These are phyloP conservation scores for Cichorium intybus DNA, from an alignment of 140 eudicot genomes.

Conservation along the genomic window DNA sequence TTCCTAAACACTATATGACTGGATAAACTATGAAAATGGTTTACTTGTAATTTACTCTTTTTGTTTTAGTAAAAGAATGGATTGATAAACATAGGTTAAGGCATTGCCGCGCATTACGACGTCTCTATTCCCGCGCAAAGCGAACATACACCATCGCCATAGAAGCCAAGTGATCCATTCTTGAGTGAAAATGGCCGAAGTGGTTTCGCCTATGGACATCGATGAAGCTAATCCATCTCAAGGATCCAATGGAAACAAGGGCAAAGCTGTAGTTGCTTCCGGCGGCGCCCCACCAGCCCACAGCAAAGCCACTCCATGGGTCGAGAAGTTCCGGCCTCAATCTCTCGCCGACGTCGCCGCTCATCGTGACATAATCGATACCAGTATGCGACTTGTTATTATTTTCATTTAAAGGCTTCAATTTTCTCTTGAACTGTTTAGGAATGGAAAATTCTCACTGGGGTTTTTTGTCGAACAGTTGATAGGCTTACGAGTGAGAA, in stretches of 20 bases:
- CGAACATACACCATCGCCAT: conserved; percentile 2
- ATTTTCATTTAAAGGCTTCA: background rate
- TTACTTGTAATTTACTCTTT: too few relatives aligned
- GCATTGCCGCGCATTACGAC: conserved; percentile 17
- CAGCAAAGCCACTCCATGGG: conserved; percentile 88
- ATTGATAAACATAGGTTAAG: too few relatives aligned
- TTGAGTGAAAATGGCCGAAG: conserved; percentile 51
- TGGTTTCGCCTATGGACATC: conserved; percentile 61
- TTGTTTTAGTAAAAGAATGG: too few relatives aligned
- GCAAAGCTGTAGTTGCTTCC: conserved; percentile 47
- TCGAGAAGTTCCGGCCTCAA: conserved; percentile 94
- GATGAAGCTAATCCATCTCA: conserved; percentile 45
- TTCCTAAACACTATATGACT: background rate
- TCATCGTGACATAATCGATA: conserved; percentile 90
- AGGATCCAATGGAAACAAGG: conserved; percentile 36
- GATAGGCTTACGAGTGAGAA: conserved; percentile 95
- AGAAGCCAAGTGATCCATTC: conserved; percentile 1
- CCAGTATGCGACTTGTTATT: conserved; percentile 43
- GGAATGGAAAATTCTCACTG: background rate
- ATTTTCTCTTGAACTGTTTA: background rate
- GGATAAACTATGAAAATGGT: too few relatives aligned
- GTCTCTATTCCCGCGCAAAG: conserved; percentile 36
- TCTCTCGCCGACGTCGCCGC: conserved; percentile 98
- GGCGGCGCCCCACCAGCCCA: conserved; percentile 38
- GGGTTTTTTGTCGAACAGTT: conserved; percentile 55